phyloP scores from a whole-genome alignment of 2,329 filamentous ascomycete genomes.

The Macrophomina pseudophaseolina region DNA sequence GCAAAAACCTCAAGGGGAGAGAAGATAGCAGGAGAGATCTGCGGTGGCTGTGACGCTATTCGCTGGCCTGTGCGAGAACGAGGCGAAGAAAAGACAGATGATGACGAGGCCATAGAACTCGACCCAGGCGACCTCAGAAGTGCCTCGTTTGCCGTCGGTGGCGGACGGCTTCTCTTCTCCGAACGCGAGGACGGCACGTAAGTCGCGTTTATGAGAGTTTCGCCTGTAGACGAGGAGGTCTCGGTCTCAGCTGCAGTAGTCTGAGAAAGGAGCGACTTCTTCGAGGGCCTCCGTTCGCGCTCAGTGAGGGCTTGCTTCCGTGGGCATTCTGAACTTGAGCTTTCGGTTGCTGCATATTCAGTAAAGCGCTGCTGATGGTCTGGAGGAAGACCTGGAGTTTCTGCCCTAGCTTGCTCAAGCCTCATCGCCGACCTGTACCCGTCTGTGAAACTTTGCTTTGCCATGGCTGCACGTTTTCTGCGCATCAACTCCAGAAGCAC shows the following conservation, averaged over 20 bases:
- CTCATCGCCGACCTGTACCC: constrained; percentile 42
- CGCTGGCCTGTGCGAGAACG: constrained; percentile 29
- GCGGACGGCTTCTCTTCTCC: constrained; percentile 3
- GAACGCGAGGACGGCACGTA: constrained; percentile 26
- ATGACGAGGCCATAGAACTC: constrained; percentile 32
- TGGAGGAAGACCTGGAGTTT: neutral
- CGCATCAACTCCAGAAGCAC: constrained; percentile 56
- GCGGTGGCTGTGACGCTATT: constrained; percentile 6
- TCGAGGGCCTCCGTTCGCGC: neutral
- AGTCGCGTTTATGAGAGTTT: constrained; percentile 29
- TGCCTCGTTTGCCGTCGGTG: constrained; percentile 8
- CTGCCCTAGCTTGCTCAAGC: constrained; percentile 36
- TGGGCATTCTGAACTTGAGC: neutral
- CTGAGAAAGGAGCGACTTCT: neutral
- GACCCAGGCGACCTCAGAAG: constrained; percentile 25
- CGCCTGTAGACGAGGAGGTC: neutral
- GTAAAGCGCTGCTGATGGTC: neutral
- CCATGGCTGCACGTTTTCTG: constrained; percentile 54
- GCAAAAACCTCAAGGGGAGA: constrained; percentile 39
- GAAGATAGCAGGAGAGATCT: constrained; percentile 31
- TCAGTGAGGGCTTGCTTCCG: neutral
- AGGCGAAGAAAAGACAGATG: constrained; percentile 39
- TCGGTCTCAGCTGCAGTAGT: neutral
- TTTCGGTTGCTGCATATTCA: constrained; percentile 1
- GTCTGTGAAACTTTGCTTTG: constrained; percentile 46